A percentile compares a stretch with the other conserved stretches of the same genome.
These are phyloP conservation scores for Microcos paniculata DNA, from an alignment of 345 rosid species.

Conservation along the genomic window DNA sequence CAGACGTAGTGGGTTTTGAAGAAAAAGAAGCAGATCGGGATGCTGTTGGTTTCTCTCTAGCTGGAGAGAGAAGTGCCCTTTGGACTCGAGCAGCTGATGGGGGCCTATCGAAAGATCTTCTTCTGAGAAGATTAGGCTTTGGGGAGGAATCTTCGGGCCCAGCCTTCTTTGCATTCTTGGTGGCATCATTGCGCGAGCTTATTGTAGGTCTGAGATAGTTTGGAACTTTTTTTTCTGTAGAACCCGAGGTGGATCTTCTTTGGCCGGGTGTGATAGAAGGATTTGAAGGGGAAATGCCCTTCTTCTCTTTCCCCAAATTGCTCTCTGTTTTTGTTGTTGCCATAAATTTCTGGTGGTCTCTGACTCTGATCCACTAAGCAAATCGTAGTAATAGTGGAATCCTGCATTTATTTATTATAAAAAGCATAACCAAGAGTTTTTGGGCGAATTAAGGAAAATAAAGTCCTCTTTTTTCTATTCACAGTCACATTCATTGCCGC, in stretches of 20 bases:
- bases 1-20: slow-evolving; percentile 8
- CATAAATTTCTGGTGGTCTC: slow-evolving; percentile 29
- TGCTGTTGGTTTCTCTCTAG: slow-evolving; percentile 34
- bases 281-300: slow-evolving; percentile 26
- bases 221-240: slow-evolving; percentile 38
- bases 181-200: slow-evolving; percentile 45
- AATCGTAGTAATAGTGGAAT: not conserved
- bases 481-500: too few species aligned
- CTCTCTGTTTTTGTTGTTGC: slow-evolving; percentile 36
- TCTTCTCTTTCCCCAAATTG: slow-evolving; percentile 36
- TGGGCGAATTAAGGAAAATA: not conserved
- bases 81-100: slow-evolving; percentile 41
- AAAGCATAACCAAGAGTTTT: not conserved
- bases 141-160: slow-evolving; percentile 29
- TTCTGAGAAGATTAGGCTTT: slow-evolving; percentile 43
- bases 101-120: slow-evolving; percentile 83
- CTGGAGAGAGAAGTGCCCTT: slow-evolving; percentile 43
- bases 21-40: slow-evolving; percentile 38
- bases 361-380: not conserved
- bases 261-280: slow-evolving; percentile 24
- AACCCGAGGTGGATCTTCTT: slow-evolving; percentile 24
- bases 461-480: not conserved
- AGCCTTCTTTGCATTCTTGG: slow-evolving; percentile 37
- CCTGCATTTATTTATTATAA: not conserved
- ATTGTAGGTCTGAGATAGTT: slow-evolving; percentile 65